These are phyloP conservation scores for Blastomyces parvus DNA, from an alignment of 2,329 filamentous ascomycete genomes.

Conservation along the genomic window DNA sequence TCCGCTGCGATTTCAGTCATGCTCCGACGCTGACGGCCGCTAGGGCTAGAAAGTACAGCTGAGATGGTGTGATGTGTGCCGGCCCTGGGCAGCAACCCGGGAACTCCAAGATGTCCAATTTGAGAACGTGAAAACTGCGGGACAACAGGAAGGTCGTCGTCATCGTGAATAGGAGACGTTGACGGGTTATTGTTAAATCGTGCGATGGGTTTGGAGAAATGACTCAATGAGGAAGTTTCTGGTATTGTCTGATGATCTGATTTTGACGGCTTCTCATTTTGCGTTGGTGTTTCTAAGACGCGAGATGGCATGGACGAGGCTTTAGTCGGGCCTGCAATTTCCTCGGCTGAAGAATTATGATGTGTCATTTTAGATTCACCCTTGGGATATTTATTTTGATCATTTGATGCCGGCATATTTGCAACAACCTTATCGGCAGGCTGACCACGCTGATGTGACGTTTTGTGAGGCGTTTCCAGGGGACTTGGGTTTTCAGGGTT, in stretches of 20 bases:
- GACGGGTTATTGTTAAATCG: slow-evolving; percentile 16
- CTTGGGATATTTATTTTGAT: background rate
- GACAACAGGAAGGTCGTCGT: slow-evolving; percentile 29
- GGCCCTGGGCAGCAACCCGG: background rate
- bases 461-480: background rate
- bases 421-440: background rate
- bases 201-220: background rate
- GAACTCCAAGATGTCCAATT: slow-evolving; percentile 9
- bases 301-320: slow-evolving; percentile 32
- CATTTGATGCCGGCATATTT: background rate
- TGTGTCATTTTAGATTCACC: background rate
- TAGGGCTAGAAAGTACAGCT: slow-evolving; percentile 31
- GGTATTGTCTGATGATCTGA: slow-evolving; percentile 23
- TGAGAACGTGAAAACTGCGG: slow-evolving; percentile 6
- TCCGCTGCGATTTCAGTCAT: slow-evolving; percentile 37
- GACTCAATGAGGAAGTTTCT: slow-evolving; percentile 24
- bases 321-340: slow-evolving; percentile 16
- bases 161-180: slow-evolving; percentile 25
- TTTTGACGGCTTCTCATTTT: slow-evolving; percentile 16
- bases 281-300: slow-evolving; percentile 33
- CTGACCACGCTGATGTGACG: background rate
- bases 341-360: background rate
- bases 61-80: background rate
- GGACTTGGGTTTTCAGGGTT: background rate
- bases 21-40: slow-evolving; percentile 28